Evolutionary conservation across 805 yeast species (phyloP), one percentile per base, ranked within the genome.

Genomic region (Wickerhamomyces ciferrii): DNA sequence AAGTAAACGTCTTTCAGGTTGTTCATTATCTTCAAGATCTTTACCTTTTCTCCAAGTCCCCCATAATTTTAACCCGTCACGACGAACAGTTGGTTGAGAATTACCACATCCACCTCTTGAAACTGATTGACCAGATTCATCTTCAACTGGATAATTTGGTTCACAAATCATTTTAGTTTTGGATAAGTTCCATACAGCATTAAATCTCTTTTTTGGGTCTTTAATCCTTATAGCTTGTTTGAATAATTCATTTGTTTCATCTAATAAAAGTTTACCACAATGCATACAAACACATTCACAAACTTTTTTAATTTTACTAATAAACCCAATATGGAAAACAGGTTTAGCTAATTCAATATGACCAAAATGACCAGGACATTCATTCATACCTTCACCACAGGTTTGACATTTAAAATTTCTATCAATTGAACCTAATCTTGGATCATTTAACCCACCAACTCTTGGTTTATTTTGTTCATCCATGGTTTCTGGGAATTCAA

Each of bases 281-380:
- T 94, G 96, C 90, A 94, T 91, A 74, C 99, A 94, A 27, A 92
- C 92, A 70, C 94, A 87, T 67, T 94, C 99, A 66, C 96, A 86
- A 35, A 89, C 87, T 66, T 94, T 94, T 65, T 94, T 94, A 61
- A 94, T 92, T 64, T 88, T 92, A 42, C 95, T 79, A 60, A 94
- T 82, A 68, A 89, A 94, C 41, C 96, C 99, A 66, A 94, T 89
- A 67, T 94, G 99, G 70, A 94, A 94, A 35, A 94, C 99, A 14
- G 99, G 99, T 65, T 92, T 94, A 32, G 99, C 98, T 54, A 94
- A 76, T 65, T 94, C 99, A 51, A 94, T 94, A 63, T 94, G 99
- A 56, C 99, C 99, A 69, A 94, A 94, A 72, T 94, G 99, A 49
- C 99, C 99, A 0, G 98, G 98, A 70, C 99, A 94, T 66, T 94